A percentile compares a stretch with the other conserved stretches of the same genome.
phyloP scores from a whole-genome alignment of 2,329 filamentous ascomycete genomes.

The Fusarium hostae region DNA sequence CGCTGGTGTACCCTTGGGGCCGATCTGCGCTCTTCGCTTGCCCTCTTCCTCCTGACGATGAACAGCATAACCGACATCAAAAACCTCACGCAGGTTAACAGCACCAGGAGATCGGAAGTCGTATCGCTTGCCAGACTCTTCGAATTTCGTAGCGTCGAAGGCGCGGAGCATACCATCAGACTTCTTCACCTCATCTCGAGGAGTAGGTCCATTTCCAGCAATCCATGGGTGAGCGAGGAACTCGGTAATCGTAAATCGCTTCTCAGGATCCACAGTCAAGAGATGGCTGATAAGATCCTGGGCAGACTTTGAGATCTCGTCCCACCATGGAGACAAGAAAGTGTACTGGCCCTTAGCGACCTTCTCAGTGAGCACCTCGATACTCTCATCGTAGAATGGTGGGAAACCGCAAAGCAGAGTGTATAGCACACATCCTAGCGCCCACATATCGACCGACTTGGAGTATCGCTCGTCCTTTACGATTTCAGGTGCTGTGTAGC shows the following conservation, averaged over 20 bases:
- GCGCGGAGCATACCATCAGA: conserved; percentile 58
- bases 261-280: conserved; percentile 92
- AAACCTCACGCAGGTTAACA: conserved; percentile 95
- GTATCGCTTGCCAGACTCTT: conserved; percentile 73
- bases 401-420: conserved; percentile 97
- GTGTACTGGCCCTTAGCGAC: conserved; percentile 97
- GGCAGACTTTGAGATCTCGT: conserved; percentile 94
- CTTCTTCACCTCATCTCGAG: conserved; percentile 68
- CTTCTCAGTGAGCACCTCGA: conserved; percentile 96
- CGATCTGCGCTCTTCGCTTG: conserved; percentile 88
- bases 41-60: conserved; percentile 96
- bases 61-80: conserved; percentile 97
- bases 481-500: conserved; percentile 97
- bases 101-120: conserved; percentile 97
- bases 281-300: conserved; percentile 95
- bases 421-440: conserved; percentile 94
- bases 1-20: conserved; percentile 73
- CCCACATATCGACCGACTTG: conserved; percentile 99
- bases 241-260: conserved; percentile 91
- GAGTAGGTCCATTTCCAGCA: conserved; percentile 69
- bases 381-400: conserved; percentile 98
- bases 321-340: conserved; percentile 99
- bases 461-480: conserved; percentile 99
- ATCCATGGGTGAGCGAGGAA: conserved; percentile 98
- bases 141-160: conserved; percentile 66